Percentiles rank a stretch among this genome's conserved stretches.
These are phyloP conservation scores for Ceratocystis huliohia DNA, from an alignment of 2,329 filamentous ascomycete genomes.

Conservation along the genomic window DNA sequence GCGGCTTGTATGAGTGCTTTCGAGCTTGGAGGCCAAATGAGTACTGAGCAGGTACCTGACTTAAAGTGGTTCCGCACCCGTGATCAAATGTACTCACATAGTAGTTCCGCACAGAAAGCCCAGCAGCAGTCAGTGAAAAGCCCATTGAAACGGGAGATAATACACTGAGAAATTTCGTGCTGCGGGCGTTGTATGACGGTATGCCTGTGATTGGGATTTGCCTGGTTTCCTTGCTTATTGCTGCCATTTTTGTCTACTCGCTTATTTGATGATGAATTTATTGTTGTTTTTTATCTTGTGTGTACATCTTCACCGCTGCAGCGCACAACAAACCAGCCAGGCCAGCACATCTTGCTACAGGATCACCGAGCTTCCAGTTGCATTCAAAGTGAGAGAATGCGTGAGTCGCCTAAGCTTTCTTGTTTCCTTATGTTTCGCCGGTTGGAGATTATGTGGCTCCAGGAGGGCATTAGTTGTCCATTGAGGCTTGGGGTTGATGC, in stretches of 20 bases:
- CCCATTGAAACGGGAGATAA: too few species aligned
- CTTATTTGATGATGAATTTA: background rate
- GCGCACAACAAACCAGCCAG: background rate
- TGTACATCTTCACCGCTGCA: background rate
- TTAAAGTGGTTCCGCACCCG: background rate
- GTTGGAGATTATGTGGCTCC: too few species aligned
- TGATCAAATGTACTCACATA: constrained; percentile 3
- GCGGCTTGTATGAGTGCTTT: background rate
- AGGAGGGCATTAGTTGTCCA: too few species aligned
- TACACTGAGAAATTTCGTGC: background rate
- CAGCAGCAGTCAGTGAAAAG: too few species aligned
- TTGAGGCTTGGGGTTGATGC: background rate
- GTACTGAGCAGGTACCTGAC: constrained; percentile 1
- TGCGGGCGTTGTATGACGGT: constrained; percentile 3
- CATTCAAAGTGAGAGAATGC: background rate
- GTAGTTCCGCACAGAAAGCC: background rate
- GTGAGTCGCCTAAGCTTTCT: too few species aligned
- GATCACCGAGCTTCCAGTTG: background rate
- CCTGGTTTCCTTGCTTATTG: background rate
- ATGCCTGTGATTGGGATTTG: background rate
- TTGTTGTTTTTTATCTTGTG: background rate
- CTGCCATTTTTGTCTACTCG: background rate
- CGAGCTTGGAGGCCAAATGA: background rate
- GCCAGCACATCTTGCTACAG: background rate
- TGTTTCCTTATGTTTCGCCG: too few species aligned